phyloP scores from a whole-genome alignment of 176 grass and related monocot species.

The Cenchrus fungigraminus region DNA sequence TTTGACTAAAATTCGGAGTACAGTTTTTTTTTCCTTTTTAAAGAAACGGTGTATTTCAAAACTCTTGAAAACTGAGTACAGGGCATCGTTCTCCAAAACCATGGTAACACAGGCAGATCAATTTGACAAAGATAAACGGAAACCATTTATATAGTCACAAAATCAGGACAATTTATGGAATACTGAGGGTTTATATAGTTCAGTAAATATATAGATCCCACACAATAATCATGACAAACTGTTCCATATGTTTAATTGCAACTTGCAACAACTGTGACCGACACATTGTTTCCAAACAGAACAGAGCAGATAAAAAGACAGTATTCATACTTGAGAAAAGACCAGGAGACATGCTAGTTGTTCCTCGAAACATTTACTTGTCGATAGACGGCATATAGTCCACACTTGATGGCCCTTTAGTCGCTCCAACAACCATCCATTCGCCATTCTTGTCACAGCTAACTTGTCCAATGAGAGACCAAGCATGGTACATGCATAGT shows the following conservation, averaged over 20 bases:
- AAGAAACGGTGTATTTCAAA: no score
- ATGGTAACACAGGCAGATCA: no score
- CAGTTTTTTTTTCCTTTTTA: no score
- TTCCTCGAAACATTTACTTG: constrained; percentile 36
- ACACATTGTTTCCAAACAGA: neutral
- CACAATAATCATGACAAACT: constrained; percentile 33
- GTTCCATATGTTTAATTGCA: constrained; percentile 22
- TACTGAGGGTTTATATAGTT: neutral
- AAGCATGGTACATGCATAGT: neutral
- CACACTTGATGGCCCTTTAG: constrained; percentile 25
- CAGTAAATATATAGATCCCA: neutral
- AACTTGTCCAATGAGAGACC: constrained; percentile 36
- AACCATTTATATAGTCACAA: constrained; percentile 3
- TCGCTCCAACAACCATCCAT: constrained; percentile 20
- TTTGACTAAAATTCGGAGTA: no score
- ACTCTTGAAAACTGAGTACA: no score
- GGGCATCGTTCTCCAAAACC: no score
- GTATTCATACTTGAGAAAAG: constrained; percentile 26
- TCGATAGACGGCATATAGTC: constrained; percentile 33
- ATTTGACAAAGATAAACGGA: neutral
- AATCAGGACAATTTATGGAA: neutral
- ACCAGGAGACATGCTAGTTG: constrained; percentile 27
- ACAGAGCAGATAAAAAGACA: constrained; percentile 12
- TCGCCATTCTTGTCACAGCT: constrained; percentile 35
- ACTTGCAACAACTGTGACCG: neutral